Evolutionary conservation across 805 yeast genomes (phyloP).

Genomic region (Candida koratica): DNA sequence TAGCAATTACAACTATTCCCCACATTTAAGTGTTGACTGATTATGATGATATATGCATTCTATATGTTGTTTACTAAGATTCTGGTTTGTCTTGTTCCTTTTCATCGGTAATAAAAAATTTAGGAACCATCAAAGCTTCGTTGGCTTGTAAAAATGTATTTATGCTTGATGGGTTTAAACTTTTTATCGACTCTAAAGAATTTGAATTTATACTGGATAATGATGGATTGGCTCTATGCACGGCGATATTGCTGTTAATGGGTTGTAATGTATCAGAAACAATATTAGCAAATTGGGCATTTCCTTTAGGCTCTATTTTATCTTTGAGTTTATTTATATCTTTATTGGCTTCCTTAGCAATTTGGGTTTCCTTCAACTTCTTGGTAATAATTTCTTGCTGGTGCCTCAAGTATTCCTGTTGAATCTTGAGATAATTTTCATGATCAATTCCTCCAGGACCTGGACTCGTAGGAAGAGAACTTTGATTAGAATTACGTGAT

Average conservation of each 20-base stretch:
- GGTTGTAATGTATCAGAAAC: background rate
- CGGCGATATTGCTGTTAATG: background rate
- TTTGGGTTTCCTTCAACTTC: conserved; percentile 10
- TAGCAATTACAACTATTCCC: no score
- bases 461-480: conserved; percentile 14
- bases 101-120: conserved; percentile 16
- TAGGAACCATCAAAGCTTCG: conserved; percentile 13
- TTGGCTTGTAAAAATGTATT: conserved; percentile 16
- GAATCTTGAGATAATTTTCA: conserved; percentile 34
- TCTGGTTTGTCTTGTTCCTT: conserved; percentile 2
- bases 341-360: conserved; percentile 3
- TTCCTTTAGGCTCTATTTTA: no score
- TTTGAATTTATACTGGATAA: conserved; percentile 9
- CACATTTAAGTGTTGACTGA: no score
- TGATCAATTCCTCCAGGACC: conserved; percentile 21
- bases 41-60: background rate
- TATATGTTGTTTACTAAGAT: background rate
- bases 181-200: conserved; percentile 13
- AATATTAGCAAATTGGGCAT: conserved; percentile 3
- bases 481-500: conserved; percentile 3
- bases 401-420: conserved; percentile 34
- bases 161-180: conserved; percentile 10
- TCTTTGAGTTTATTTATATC: background rate
- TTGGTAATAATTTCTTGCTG: conserved; percentile 30
- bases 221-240: conserved; percentile 4